phyloP scores from a whole-genome alignment of 78 protist genomes.

The Planoprotostelium fungivorum region DNA sequence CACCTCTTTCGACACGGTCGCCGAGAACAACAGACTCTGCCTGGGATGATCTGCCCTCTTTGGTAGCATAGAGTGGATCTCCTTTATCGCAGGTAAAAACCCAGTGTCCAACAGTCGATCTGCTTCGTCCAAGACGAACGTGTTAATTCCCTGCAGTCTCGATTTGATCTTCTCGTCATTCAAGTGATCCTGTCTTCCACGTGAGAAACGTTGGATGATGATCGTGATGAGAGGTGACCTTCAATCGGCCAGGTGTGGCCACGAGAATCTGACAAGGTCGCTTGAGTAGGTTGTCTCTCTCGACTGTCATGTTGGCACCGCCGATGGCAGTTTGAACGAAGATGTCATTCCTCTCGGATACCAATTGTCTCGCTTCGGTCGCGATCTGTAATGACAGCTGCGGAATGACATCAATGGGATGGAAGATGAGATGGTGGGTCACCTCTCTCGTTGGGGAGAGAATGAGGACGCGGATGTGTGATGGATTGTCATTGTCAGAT shows the following conservation, averaged over 20 bases:
- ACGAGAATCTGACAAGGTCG: background rate
- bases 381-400: background rate
- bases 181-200: background rate
- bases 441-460: conserved; percentile 86
- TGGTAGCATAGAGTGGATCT: background rate
- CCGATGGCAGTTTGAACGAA: background rate
- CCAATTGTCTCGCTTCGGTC: background rate
- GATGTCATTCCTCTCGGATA: background rate
- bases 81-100: background rate
- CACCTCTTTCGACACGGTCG: background rate
- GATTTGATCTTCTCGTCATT: background rate
- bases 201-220: too few species aligned
- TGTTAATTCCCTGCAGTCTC: background rate
- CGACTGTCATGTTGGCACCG: background rate
- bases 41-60: background rate
- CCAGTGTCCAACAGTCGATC: background rate
- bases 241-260: background rate
- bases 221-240: too few species aligned
- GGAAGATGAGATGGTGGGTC: conserved; percentile 52
- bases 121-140: background rate
- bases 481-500: background rate
- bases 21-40: background rate
- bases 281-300: background rate
- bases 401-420: background rate
- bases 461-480: conserved; percentile 56